phyloP scores from a whole-genome alignment of 2,329 filamentous ascomycete species.

The Calonectria pauciramosa region DNA sequence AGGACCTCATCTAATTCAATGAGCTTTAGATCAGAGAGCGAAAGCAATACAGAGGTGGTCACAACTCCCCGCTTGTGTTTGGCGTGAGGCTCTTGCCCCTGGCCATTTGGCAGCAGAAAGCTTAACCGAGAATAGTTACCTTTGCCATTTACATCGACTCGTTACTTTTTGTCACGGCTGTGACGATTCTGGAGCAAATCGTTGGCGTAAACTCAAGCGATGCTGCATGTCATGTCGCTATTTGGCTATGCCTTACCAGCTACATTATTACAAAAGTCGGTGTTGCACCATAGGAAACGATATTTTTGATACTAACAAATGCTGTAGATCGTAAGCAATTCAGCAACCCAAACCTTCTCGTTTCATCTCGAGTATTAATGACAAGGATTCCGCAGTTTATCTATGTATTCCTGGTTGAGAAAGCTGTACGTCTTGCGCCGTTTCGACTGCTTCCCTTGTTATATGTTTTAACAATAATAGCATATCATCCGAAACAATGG shows the following conservation, averaged over 20 bases:
- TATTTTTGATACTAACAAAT: no score
- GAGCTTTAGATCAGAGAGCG: not conserved
- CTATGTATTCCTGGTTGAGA: constrained; percentile 76
- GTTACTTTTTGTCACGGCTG: not conserved
- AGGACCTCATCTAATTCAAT: not conserved
- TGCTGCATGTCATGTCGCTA: not conserved
- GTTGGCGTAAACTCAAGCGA: not conserved
- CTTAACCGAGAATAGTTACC: not conserved
- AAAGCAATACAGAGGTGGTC: not conserved
- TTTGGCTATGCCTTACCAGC: not conserved
- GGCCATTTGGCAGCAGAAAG: not conserved
- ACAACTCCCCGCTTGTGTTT: not conserved
- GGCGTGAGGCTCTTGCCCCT: not conserved
- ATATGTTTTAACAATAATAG: constrained; percentile 47
- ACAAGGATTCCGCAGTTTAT: constrained; percentile 58
- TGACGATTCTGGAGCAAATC: not conserved
- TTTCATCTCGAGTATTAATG: not conserved
- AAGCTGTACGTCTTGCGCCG: constrained; percentile 62
- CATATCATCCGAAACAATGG: constrained; percentile 69
- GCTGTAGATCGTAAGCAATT: not conserved
- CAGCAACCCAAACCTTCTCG: rapidly evolving
- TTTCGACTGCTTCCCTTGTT: no score
- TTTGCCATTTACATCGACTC: not conserved
- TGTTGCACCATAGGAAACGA: no score
- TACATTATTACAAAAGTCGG: not conserved